A percentile compares a stretch with the other conserved stretches of the same genome.
Conservation (phyloP, 768 basidiomycete genomes). For the Hysterangium stoloniferum region DNA sequence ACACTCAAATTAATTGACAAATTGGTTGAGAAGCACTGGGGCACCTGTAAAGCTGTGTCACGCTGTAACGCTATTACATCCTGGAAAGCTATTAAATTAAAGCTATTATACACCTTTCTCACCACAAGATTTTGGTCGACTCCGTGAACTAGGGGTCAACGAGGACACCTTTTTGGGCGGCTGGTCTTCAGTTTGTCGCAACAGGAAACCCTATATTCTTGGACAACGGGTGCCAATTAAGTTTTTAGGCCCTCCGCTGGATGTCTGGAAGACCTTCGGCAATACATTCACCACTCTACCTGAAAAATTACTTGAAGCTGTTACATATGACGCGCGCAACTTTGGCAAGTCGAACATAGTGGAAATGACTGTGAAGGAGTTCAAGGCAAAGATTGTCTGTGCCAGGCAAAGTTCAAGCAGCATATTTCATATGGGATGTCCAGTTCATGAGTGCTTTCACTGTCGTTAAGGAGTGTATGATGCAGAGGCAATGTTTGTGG, state of each 20-base stretch:
- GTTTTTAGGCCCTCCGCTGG: conserved; percentile 56
- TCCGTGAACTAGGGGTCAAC: background rate
- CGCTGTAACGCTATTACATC: too few species aligned
- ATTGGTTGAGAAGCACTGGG: too few species aligned
- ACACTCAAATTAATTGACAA: too few species aligned
- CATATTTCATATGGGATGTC: conserved; percentile 54
- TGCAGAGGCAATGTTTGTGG: conserved; percentile 23
- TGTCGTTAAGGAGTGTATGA: background rate
- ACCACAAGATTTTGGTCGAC: too few species aligned
- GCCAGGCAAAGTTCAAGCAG: conserved; percentile 47
- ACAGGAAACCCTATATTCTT: conserved; percentile 48
- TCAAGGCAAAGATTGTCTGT: conserved; percentile 42
- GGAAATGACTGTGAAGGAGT: conserved; percentile 30
- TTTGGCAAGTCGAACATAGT: conserved; percentile 41
- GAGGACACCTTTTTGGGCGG: too few species aligned
- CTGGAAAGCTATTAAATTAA: too few species aligned
- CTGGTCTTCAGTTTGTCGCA: conserved; percentile 47
- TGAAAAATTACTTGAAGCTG: conserved; percentile 45
- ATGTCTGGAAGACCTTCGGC: conserved; percentile 55
- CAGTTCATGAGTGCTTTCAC: background rate
- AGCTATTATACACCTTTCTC: too few species aligned
- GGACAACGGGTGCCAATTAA: conserved; percentile 43
- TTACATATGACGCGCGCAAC: conserved; percentile 43
- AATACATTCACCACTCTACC: conserved; percentile 49
- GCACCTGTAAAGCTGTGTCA: too few species aligned